Conservation (phyloP, 768 basidiomycete genomes). For the Mrakia frigida region DNA sequence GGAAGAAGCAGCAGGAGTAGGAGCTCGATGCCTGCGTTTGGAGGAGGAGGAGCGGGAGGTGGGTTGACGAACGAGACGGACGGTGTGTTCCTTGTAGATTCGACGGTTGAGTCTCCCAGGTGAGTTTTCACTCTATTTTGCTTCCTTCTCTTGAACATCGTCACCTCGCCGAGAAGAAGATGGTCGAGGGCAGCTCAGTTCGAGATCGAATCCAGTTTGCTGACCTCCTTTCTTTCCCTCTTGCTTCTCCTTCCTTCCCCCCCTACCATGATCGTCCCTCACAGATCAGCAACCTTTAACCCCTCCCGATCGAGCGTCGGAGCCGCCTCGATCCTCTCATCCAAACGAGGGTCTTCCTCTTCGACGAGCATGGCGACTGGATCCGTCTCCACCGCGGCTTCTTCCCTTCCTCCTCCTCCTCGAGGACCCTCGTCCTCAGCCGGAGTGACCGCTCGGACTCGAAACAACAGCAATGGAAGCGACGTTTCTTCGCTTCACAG, state of each 20-base stretch:
- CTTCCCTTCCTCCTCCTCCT: not conserved
- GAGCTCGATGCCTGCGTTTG: conserved; percentile 21
- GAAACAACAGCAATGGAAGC: conserved; percentile 25
- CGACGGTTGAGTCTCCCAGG: not conserved
- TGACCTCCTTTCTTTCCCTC: not conserved
- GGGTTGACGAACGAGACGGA: not conserved
- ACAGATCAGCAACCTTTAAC: conserved; percentile 15
- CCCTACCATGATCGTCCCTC: not conserved
- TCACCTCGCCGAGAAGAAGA: no score
- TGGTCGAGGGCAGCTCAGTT: not conserved
- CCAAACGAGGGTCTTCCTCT: conserved; percentile 29
- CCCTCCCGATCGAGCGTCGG: conserved; percentile 15
- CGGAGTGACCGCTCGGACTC: not conserved
- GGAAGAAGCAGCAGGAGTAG: conserved; percentile 10
- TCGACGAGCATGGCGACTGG: conserved; percentile 20
- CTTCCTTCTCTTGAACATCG: not conserved
- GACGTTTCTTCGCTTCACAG: conserved; percentile 21
- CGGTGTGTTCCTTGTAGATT: conserved; percentile 6
- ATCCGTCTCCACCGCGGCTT: conserved; percentile 23
- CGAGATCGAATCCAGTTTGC: not conserved
- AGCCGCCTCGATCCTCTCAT: conserved; percentile 20
- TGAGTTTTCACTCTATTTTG: not conserved
- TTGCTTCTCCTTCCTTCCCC: not conserved
- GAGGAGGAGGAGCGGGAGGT: not conserved
- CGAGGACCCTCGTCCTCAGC: not conserved